Evolutionary conservation across 768 basidiomycete genomes (phyloP), one percentile per base, ranked within the genome.

Genomic region (Rhizopogon vesiculosus): DNA sequence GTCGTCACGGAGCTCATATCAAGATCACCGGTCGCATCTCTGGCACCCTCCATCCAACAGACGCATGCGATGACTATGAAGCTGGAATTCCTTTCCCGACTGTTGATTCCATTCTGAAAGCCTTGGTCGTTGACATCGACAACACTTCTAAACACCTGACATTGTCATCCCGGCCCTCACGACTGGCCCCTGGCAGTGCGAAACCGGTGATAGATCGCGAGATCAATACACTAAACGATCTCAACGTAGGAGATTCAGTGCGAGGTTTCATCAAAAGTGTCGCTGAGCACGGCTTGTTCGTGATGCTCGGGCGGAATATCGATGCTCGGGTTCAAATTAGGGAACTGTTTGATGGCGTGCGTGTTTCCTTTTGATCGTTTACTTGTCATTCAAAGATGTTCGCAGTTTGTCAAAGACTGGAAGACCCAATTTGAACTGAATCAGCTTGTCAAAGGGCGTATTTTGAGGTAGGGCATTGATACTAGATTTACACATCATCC

Each of bases 331-430:
- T 99, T 28, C 93, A 96, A 72, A 98, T 98, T 66, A 85, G 81
- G 65, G 92, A 97, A 71, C 79, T 96, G 5, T 97, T 96, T 66
- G 91, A 97, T 64, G 93, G 94, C 62, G 83, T 82, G 62, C 19
- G 29, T 51, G 60, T 57, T 19, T 19, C 16, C 51, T 29, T 56
- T 16, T 12, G 54, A 28, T 28, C 51, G 18, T 3, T 9, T 10
- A 18, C 13, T 3, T 46, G 29, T 40, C 53, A 15, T 60, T 69
- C 63, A 58, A 42, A 43, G 7, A 40, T 44, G 10, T 58, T 19
- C 22, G 42, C 62, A 97, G 92, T 98, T 83, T 70, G 82, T 98
- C 64, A 97, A 98, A 71, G 95, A 98, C 41, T 99, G 96, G 96
- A 89, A 95, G 72, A 75, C 79, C 28, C 82, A 78, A 19, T 98